A percentile compares a stretch with the other conserved stretches of the same genome.
Evolutionary conservation across 306 rosid species (phyloP).

Genomic region (Hippophae gyantsensis): DNA sequence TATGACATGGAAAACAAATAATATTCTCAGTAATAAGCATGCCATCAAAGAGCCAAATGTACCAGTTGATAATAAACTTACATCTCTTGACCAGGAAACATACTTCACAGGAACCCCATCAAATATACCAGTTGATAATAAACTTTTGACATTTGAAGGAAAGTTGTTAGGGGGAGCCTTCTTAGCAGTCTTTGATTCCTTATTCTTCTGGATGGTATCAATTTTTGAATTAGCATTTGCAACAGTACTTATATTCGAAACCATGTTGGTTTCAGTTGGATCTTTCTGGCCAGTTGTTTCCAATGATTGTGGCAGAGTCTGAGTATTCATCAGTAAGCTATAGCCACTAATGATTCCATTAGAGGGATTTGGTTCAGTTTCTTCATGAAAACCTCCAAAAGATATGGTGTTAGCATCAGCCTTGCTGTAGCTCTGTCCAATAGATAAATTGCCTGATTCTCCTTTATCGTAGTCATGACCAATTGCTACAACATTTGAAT

Average conservation of each 20-base stretch:
- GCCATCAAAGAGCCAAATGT: slow-evolving; percentile 6
- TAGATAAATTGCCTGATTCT: slow-evolving; percentile 40
- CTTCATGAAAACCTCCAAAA: slow-evolving; percentile 62
- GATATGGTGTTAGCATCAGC: slow-evolving; percentile 53
- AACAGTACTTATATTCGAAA: slow-evolving; percentile 22
- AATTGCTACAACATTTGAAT: slow-evolving; percentile 39
- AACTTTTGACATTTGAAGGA: slow-evolving; percentile 93
- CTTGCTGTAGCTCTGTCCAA: slow-evolving; percentile 45
- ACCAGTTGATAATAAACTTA: no score
- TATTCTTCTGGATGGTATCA: slow-evolving; percentile 39
- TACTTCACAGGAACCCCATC: slow-evolving; percentile 88
- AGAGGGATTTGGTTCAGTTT: slow-evolving; percentile 44
- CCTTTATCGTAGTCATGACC: slow-evolving; percentile 44
- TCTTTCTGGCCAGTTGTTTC: slow-evolving; percentile 49
- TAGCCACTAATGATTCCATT: slow-evolving; percentile 55
- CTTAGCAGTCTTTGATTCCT: slow-evolving; percentile 60
- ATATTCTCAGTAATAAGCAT: slow-evolving; percentile 2
- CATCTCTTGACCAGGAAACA: slow-evolving; percentile 92
- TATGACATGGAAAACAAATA: slow-evolving; percentile 5
- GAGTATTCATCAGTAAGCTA: slow-evolving; percentile 49
- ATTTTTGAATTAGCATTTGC: slow-evolving; percentile 32
- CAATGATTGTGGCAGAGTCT: slow-evolving; percentile 39
- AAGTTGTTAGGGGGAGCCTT: slow-evolving; percentile 76
- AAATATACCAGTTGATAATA: slow-evolving; percentile 85
- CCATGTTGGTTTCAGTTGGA: slow-evolving; percentile 34